Evolutionary conservation across 1,284 basidiomycete genomes (phyloP).

Genomic region (Phellinidium pouzarii): DNA sequence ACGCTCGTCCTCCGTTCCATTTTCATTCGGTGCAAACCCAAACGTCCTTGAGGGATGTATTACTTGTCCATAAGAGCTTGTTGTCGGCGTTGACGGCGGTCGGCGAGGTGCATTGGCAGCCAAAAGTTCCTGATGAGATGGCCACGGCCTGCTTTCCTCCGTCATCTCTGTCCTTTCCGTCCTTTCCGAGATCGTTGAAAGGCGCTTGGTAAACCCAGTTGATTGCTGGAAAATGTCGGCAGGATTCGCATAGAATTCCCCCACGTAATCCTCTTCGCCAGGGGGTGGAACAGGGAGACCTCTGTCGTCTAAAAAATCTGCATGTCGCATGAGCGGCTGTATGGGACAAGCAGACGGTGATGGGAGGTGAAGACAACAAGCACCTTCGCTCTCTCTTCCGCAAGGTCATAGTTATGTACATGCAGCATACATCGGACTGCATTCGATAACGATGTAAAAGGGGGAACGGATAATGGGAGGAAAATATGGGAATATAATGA

Average conservation of each 20-base stretch:
- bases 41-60: slow-evolving; percentile 14
- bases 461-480: background rate
- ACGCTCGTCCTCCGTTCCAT: background rate
- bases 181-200: slow-evolving; percentile 18
- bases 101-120: slow-evolving; percentile 4
- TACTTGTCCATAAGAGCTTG: slow-evolving; percentile 17
- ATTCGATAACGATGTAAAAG: background rate
- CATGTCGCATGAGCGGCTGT: background rate
- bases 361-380: slow-evolving; percentile 22
- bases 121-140: slow-evolving; percentile 13
- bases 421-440: slow-evolving; percentile 3
- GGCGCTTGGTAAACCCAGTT: slow-evolving; percentile 13
- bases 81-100: slow-evolving; percentile 16
- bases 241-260: slow-evolving; percentile 1
- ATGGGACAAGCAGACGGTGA: background rate
- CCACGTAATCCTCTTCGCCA: slow-evolving; percentile 10
- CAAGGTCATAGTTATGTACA: background rate
- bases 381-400: slow-evolving; percentile 28
- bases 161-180: slow-evolving; percentile 15
- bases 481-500: slow-evolving; percentile 17
- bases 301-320: slow-evolving; percentile 12
- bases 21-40: slow-evolving; percentile 2
- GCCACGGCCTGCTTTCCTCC: slow-evolving; percentile 17
- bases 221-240: slow-evolving; percentile 11
- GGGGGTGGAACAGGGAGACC: slow-evolving; percentile 14